A percentile compares a stretch with the other conserved stretches of the same genome.
phyloP scores from a whole-genome alignment of 2,329 filamentous ascomycete genomes.

The Ascochyta lentis region DNA sequence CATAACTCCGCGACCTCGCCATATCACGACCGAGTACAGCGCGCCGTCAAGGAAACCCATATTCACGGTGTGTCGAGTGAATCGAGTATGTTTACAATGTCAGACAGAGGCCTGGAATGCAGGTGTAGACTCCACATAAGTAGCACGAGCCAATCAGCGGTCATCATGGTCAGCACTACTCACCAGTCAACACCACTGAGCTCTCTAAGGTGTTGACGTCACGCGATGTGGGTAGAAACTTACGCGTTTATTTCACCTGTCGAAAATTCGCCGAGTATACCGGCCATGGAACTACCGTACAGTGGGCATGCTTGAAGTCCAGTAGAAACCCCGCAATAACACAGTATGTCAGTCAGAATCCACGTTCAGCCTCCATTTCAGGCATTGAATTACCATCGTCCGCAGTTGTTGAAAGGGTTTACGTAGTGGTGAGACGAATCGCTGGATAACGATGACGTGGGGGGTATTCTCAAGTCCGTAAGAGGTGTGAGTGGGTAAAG shows the following conservation, averaged over 20 bases:
- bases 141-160: constrained; percentile 7
- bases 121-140: neutral
- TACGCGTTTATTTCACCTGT: neutral
- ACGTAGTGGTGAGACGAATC: too few species aligned
- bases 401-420: too few species aligned
- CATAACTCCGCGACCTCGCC: constrained; percentile 1
- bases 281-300: constrained; percentile 4
- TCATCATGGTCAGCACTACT: neutral
- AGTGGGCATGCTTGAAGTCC: constrained; percentile 3
- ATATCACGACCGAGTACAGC: neutral
- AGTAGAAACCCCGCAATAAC: neutral
- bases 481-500: too few species aligned
- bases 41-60: too few species aligned
- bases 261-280: constrained; percentile 8
- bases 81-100: neutral
- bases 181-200: neutral
- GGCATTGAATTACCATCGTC: too few species aligned
- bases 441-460: too few species aligned
- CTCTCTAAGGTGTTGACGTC: neutral
- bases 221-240: neutral
- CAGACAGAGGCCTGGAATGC: neutral
- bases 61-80: too few species aligned
- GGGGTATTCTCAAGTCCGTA: too few species aligned
- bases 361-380: constrained; percentile 5
- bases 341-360: constrained; percentile 6